Percentiles rank a stretch among this genome's conserved stretches.
phyloP scores from a whole-genome alignment of 495 filamentous ascomycete species.

The Xylaria intraflava region DNA sequence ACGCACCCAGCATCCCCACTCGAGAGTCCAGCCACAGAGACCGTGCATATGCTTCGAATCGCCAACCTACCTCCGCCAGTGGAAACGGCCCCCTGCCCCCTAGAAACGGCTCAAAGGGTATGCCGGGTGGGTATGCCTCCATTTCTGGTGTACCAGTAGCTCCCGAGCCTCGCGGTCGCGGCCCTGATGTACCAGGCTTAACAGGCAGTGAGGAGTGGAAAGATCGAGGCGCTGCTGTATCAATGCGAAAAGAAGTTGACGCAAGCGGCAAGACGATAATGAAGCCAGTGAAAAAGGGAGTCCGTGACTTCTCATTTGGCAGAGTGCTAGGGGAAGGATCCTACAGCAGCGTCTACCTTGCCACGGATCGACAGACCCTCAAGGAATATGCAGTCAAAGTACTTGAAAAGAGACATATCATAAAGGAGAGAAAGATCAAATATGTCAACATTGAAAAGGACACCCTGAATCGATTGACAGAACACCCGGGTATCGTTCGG shows the following conservation, averaged over 20 bases:
- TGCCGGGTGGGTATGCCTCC: slow-evolving; percentile 43
- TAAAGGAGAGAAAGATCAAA: slow-evolving; percentile 99
- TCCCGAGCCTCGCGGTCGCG: slow-evolving; percentile 45
- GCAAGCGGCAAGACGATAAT: slow-evolving; percentile 74
- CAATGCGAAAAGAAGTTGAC: slow-evolving; percentile 71
- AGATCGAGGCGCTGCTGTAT: slow-evolving; percentile 81
- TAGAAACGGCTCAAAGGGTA: slow-evolving; percentile 60
- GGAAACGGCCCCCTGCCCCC: slow-evolving; percentile 57
- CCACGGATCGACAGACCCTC: slow-evolving; percentile 88
- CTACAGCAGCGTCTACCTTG: slow-evolving; percentile 93
- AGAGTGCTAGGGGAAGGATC: slow-evolving; percentile 91
- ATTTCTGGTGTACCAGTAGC: slow-evolving; percentile 34
- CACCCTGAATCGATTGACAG: slow-evolving; percentile 89
- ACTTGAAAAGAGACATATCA: slow-evolving; percentile 96
- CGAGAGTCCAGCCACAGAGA: slow-evolving; percentile 67
- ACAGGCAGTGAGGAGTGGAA: slow-evolving; percentile 90
- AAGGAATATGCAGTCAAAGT: slow-evolving; percentile 99
- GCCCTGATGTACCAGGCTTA: slow-evolving; percentile 55
- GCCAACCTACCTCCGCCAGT: slow-evolving; percentile 37
- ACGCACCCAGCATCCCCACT: slow-evolving; percentile 57
- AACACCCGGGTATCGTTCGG: slow-evolving; percentile 94
- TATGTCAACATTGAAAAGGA: slow-evolving; percentile 99
- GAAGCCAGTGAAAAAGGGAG: slow-evolving; percentile 88
- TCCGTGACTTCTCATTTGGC: slow-evolving; percentile 94
- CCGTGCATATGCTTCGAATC: slow-evolving; percentile 56